Percentiles rank a stretch among this genome's conserved stretches.
phyloP scores from a whole-genome alignment of 2,329 filamentous ascomycete species.

The Arthrobotrys entomopaga region DNA sequence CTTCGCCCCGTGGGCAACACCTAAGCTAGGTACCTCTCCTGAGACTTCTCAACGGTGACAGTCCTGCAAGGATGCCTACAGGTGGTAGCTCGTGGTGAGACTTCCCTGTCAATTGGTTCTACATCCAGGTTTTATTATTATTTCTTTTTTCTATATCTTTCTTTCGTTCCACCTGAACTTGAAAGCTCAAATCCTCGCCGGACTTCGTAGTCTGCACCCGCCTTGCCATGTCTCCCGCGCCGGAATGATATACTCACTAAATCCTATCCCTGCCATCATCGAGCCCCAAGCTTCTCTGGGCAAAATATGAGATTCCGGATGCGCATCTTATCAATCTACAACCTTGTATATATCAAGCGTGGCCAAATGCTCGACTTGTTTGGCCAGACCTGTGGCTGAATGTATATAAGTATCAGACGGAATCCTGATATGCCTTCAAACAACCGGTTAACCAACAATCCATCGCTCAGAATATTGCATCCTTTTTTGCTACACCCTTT shows the following conservation, averaged over 20 bases:
- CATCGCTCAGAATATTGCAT: no score
- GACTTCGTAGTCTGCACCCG: slow-evolving; percentile 25
- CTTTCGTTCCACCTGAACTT: slow-evolving; percentile 7
- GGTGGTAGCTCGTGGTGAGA: slow-evolving; percentile 27
- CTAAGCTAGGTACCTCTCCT: no score
- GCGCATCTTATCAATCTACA: slow-evolving; percentile 47
- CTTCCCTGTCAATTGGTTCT: slow-evolving; percentile 34
- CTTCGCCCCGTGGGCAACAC: not conserved
- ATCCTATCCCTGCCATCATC: slow-evolving; percentile 22
- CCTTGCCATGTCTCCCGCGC: slow-evolving; percentile 30
- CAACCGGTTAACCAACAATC: not conserved
- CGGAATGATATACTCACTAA: slow-evolving; percentile 33
- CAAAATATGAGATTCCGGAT: slow-evolving; percentile 28
- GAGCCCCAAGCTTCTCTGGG: slow-evolving; percentile 6
- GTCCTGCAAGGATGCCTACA: slow-evolving; percentile 38
- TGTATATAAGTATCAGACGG: not conserved
- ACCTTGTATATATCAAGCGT: not conserved
- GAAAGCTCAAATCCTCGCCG: slow-evolving; percentile 17
- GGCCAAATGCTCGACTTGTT: slow-evolving; percentile 6
- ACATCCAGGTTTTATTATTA: slow-evolving; percentile 12
- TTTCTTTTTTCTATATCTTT: slow-evolving; percentile 38
- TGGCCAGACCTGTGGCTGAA: not conserved
- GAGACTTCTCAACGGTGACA: slow-evolving; percentile 7
- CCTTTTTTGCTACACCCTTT: no score
- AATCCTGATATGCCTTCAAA: slow-evolving; percentile 1